Base-by-base conservation (phyloP, 441 rosid species). In the Gossypium schwendimanii region DNA sequence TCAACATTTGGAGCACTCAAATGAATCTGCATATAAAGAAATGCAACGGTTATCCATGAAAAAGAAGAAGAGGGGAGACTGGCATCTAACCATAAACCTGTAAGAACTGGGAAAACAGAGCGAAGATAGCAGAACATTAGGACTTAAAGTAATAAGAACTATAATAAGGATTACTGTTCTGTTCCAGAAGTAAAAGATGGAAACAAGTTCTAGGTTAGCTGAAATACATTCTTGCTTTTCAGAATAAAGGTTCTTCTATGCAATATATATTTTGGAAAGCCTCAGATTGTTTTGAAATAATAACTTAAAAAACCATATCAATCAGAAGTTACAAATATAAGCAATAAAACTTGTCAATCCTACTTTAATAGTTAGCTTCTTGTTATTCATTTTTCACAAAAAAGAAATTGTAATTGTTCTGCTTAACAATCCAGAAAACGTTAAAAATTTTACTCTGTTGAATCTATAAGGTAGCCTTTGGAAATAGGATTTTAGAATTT, bases 1-100 rank as follows among this genome's bases (percentile, higher is more conserved):
- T 84, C 91, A 49, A 94, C 86, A 62, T 87, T 85, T 1, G 96
- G 97, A 49, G 72, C 84, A 84, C 96, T 94, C 86, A 87, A 83
- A 76, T 94, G 98, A 60, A 91, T 91, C 97, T 94, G 89, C 77
- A 84, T 58, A 41, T 69, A 10, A 49, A 53, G 63, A 62, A 69
- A 69, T 33, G 76, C 14, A 62, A 69, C 12, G 45, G 49, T 59
- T 26, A 63, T 73, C 66, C 66, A 63, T 69, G 50, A 45, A 54
- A 54, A 44, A 59, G 9, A 70, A 50, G 14, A 28, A n/a, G 5
- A 68, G 17, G 36, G 52, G 61, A 36, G 55, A 58, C 59, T 21
- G 62, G 69, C 21, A 84, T 47, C 53, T 66, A 53, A 55, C 60
- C 52, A 73, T 18, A 70, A 71, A 54, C 47, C 59, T 39, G 6